Base-by-base conservation (phyloP, 345 rosid species). In the Barbarea vulgaris region DNA sequence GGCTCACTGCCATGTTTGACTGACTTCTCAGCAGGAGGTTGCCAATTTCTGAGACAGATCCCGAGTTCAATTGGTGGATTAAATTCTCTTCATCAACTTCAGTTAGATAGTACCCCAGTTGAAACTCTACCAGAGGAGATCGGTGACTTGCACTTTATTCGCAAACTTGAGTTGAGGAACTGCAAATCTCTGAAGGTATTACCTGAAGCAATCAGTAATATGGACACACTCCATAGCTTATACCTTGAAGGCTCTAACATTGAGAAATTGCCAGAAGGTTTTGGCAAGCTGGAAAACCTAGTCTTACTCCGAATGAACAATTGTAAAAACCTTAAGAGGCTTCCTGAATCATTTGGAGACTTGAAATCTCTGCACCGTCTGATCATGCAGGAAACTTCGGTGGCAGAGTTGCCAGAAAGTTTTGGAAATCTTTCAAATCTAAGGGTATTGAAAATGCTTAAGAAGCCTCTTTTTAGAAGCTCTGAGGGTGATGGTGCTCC, bases 401-500 rank as follows among this genome's bases (percentile, higher is more conserved):
- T 73, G 4, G 5, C 0, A 41, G 50, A 66, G 44, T 1, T 78
- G 60, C 81, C 81, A 28, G 66, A 73, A 34, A 78, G 52, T 51
- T 73, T 78, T 4, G 81, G 81, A 44, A 78, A 68, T 25, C 81
- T 73, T 8, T 59, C 81, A 22, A 67, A 78, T 0, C n/a, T 78
- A 60, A 67, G 2, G 58, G 66, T 62, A 13, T 3, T 78, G 70
- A 3, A 73, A 28, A 78, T 78, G 64, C 12, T 73, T 4, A 78
- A 73, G 78, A 31, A 25, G 5, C 78, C 78, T 42, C 70, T 78
- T 7, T 60, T 60, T 46, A 78, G 81, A 73, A 77, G 18, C 55
- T 37, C n/a, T 42, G 53, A 13, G 17, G 28, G 44, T 57, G 60
- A 36, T 57, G 60, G 25, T 63, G 12, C n/a, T 54, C 12, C 14